Percentiles rank a stretch among this genome's conserved stretches.
Evolutionary conservation across 2,329 filamentous ascomycete species (phyloP).

Genomic region (Colletotrichum incanum): DNA sequence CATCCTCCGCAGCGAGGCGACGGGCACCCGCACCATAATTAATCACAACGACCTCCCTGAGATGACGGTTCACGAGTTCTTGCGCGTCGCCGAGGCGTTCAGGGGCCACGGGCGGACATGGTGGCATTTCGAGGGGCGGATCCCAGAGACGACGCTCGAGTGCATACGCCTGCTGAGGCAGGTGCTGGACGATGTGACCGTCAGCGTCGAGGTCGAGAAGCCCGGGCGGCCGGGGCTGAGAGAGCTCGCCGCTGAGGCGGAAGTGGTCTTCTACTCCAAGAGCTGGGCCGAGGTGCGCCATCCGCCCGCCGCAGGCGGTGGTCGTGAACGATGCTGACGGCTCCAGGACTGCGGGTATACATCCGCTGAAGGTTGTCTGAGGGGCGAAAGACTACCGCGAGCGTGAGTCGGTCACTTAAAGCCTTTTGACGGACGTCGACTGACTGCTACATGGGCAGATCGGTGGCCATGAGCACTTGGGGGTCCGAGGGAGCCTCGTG

Average conservation of each 20-base stretch:
- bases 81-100: conserved; percentile 57
- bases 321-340: conserved; percentile 17
- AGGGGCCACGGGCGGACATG: conserved; percentile 61
- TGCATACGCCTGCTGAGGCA: conserved; percentile 72
- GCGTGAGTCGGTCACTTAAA: conserved; percentile 59
- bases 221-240: conserved; percentile 73
- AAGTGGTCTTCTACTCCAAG: conserved; percentile 82
- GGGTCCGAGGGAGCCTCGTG: conserved; percentile 64
- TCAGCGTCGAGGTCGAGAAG: conserved; percentile 84
- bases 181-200: conserved; percentile 44
- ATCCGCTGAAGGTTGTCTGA: conserved; percentile 67
- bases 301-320: background rate
- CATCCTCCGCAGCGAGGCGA: conserved; percentile 74
- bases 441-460: conserved; percentile 51
- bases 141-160: conserved; percentile 71
- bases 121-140: conserved; percentile 80
- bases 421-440: conserved; percentile 12
- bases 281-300: conserved; percentile 77
- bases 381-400: conserved; percentile 57
- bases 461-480: conserved; percentile 72
- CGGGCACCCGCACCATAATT: conserved; percentile 78
- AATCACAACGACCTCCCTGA: conserved; percentile 79
- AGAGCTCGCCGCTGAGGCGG: conserved; percentile 73
- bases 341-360: conserved; percentile 52
- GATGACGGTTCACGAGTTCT: conserved; percentile 77